Base-by-base conservation (phyloP, 495 filamentous ascomycete genomes). In the Aspergillus diversus region DNA sequence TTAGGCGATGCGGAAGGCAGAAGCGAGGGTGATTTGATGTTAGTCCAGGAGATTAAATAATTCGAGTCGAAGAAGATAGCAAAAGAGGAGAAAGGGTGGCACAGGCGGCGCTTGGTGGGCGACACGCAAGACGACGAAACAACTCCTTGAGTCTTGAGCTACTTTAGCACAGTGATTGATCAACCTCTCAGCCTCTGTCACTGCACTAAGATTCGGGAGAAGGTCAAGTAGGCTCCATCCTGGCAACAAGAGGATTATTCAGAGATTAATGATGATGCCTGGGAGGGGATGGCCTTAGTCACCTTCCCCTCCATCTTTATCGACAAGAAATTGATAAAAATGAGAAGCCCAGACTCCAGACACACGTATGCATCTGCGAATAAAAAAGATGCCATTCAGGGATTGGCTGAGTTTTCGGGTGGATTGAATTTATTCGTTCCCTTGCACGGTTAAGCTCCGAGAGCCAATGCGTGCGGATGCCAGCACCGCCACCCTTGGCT, bases 401-500 rank as follows among this genome's bases (percentile, higher is more conserved):
- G 47, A 50, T 50, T 50, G 47, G 47, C 21, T 50, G 47, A 5
- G 5, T 17, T 27, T 31, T 27, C 47, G 17, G 47, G 21, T 1
- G 42, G 27, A 32, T 1, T 13, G 33, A 11, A 21, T 33, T 33
- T 33, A 63, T 63, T 63, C 60, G 60, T 49, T 27, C 21, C 42
- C 35, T 8, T 33, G 31, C 11, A 27, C 43, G 5, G 21, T 63
- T 56, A 63, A 63, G 60, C 60, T 63, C 47, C 42, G 48, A 47
- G 43, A 43, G 49, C 32, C 33, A 31, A 42, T 47, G 16, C 47
- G 57, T 43, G 53, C 60, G 35, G 32, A 39, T 21, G 34, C 39
- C 53, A 57, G 60, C 60, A 63, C 60, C 60, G 60, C 60, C 60
- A 63, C 60, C 33, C 60, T 63, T 63, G 53, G 60, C 60, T 51